phyloP scores from a whole-genome alignment of 73 alveolate species.

The Stentor roeselii region DNA sequence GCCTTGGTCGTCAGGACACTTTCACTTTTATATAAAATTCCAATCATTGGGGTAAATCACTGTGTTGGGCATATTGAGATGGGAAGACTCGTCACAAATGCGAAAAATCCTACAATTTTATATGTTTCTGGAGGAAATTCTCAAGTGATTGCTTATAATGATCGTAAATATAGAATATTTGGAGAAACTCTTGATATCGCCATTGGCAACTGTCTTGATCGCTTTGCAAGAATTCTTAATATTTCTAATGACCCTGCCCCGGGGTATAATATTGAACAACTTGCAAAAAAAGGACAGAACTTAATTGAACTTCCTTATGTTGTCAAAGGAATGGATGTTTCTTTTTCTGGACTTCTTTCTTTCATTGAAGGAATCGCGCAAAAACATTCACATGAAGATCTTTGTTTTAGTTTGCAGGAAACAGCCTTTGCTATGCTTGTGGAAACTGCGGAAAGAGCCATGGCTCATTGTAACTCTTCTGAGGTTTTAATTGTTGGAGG shows the following conservation, averaged over 20 bases:
- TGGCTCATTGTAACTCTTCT: constrained; percentile 97
- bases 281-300: constrained; percentile 88
- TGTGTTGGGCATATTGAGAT: constrained; percentile 99
- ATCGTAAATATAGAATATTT: constrained; percentile 87
- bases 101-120: constrained; percentile 90
- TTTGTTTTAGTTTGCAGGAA: constrained; percentile 93
- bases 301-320: constrained; percentile 91
- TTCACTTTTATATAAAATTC: constrained; percentile 86
- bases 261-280: constrained; percentile 95
- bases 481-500: constrained; percentile 98
- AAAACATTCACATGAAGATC: constrained; percentile 70
- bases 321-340: constrained; percentile 99
- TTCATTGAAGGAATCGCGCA: constrained; percentile 78
- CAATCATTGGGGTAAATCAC: constrained; percentile 97
- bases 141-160: constrained; percentile 92
- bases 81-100: constrained; percentile 95
- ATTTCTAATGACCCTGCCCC: constrained; percentile 98
- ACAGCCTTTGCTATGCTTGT: constrained; percentile 97
- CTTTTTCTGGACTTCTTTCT: constrained; percentile 91
- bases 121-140: constrained; percentile 99
- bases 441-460: constrained; percentile 98
- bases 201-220: constrained; percentile 97
- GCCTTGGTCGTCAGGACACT: constrained; percentile 95
- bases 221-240: constrained; percentile 93
- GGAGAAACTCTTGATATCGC: constrained; percentile 99